Conservation (phyloP, 345 rosid species). For the Moricandia moricandioides region DNA sequence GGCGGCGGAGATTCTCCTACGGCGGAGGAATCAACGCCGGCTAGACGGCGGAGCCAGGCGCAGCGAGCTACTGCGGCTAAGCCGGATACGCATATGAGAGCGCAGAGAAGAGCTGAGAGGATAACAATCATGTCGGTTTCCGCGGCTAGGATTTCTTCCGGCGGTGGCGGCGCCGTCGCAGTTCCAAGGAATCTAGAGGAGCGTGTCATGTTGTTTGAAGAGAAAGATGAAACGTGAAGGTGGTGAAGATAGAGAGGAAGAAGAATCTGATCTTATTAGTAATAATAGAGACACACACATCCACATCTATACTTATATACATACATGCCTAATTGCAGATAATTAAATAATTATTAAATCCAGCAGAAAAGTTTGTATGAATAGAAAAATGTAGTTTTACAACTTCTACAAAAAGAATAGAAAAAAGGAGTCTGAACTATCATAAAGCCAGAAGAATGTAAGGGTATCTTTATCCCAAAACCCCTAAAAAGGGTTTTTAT, state of each 20-base stretch:
- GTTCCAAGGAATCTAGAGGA: slow-evolving; percentile 40
- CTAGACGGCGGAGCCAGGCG: slow-evolving; percentile 55
- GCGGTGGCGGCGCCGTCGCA: slow-evolving; percentile 41
- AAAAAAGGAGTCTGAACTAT: slow-evolving; percentile 22
- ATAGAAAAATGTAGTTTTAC: not conserved
- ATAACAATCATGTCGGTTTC: slow-evolving; percentile 70
- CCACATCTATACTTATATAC: slow-evolving; percentile 30
- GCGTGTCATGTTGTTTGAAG: slow-evolving; percentile 37
- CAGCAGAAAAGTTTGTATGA: slow-evolving; percentile 10
- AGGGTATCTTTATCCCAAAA: too few species aligned
- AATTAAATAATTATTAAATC: not conserved
- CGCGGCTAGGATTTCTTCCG: slow-evolving; percentile 36
- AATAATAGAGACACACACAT: slow-evolving; percentile 14
- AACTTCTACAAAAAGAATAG: slow-evolving; percentile 11
- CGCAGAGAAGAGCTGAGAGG: slow-evolving; percentile 72
- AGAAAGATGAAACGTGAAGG: not conserved
- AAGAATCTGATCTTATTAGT: slow-evolving; percentile 26
- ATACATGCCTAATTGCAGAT: slow-evolving; percentile 20
- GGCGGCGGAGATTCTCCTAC: slow-evolving; percentile 28
- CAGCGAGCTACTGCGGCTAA: slow-evolving; percentile 67
- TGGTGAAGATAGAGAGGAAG: not conserved
- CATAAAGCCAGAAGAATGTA: slow-evolving; percentile 29
- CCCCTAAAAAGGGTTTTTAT: too few species aligned
- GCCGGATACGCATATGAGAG: slow-evolving; percentile 66
- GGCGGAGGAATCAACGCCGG: slow-evolving; percentile 24